Conservation (phyloP, 2,329 filamentous ascomycete genomes). For the Fusarium tjaetaba region DNA sequence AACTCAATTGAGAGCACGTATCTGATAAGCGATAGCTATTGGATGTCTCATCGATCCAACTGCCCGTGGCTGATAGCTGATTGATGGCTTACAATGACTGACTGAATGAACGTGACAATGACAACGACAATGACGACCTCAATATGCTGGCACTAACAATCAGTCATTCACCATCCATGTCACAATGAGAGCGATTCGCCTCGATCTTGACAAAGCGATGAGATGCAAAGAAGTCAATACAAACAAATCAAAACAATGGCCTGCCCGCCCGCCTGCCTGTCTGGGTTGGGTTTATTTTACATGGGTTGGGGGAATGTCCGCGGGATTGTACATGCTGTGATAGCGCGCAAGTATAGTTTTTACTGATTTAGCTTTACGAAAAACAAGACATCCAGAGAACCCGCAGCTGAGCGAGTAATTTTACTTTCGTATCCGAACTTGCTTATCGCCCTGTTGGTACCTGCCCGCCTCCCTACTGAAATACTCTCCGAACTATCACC, state of each 20-base stretch:
- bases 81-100: conserved; percentile 20
- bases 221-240: neutral
- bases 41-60: conserved; percentile 6
- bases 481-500: conserved; percentile 7
- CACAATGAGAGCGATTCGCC: conserved; percentile 7
- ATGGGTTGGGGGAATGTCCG: conserved; percentile 29
- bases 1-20: conserved; percentile 18
- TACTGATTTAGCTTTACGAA: conserved; percentile 8
- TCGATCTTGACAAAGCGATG: conserved; percentile 23
- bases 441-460: conserved; percentile 1
- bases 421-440: conserved; percentile 24
- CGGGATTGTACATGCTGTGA: neutral
- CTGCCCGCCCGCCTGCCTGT: neutral
- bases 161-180: conserved; percentile 21
- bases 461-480: neutral
- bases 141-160: neutral
- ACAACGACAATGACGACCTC: conserved; percentile 8
- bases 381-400: conserved; percentile 1
- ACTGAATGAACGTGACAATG: neutral
- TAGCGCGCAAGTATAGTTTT: conserved; percentile 1
- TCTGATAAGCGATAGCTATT: conserved; percentile 9
- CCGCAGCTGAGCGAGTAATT: conserved; percentile 8
- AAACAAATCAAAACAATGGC: conserved; percentile 19
- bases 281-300: neutral
- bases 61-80: conserved; percentile 31